A percentile compares a stretch with the other conserved stretches of the same genome.
phyloP scores from a whole-genome alignment of 306 rosid species.

The Sesbania bispinosa region DNA sequence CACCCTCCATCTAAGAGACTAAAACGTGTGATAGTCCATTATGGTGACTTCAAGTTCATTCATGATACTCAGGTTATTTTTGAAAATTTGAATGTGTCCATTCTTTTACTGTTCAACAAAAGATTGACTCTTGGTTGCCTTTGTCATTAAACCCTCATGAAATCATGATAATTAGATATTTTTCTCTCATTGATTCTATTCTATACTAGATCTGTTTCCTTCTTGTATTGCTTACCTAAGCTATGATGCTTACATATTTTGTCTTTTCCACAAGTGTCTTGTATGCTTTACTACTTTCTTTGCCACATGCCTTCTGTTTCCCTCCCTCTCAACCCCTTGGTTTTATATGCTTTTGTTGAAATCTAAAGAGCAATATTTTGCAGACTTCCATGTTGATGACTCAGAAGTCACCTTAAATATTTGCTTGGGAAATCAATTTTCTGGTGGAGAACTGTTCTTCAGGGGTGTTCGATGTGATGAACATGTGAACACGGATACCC shows the following conservation, averaged over 20 bases:
- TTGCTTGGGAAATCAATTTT: slow-evolving; percentile 80
- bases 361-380: slow-evolving; percentile 35
- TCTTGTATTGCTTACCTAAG: neutral
- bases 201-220: slow-evolving; percentile 4
- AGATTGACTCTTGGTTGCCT: neutral
- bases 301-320: neutral
- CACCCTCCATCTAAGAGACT: neutral
- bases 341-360: slow-evolving; percentile 28
- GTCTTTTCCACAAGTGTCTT: neutral
- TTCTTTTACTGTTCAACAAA: neutral
- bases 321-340: neutral
- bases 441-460: slow-evolving; percentile 87
- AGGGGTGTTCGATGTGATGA: slow-evolving; percentile 93
- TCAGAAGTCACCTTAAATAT: slow-evolving; percentile 90
- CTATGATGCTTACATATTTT: neutral
- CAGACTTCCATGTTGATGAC: slow-evolving; percentile 97
- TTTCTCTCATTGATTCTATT: slow-evolving; percentile 10
- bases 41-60: neutral
- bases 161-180: slow-evolving; percentile 2
- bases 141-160: neutral
- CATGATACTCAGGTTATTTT: neutral
- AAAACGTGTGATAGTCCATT: neutral
- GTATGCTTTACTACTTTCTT: neutral
- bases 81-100: neutral
- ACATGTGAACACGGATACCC: slow-evolving; percentile 71